These are phyloP conservation scores for Malus hybrid DNA, from an alignment of 331 rosid genomes.

Conservation along the genomic window DNA sequence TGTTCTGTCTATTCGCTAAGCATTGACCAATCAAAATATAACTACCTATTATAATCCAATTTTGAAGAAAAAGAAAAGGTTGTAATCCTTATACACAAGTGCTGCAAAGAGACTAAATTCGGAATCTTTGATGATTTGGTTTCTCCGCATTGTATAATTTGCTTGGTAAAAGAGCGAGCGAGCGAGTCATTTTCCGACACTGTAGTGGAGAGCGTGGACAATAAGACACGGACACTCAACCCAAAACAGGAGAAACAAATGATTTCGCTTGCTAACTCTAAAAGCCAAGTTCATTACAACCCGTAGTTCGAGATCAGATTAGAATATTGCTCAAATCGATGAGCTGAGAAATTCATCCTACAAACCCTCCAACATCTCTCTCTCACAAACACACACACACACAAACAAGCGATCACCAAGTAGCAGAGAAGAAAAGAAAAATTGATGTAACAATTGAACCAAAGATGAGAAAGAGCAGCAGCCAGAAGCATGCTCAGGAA, in stretches of 20 bases:
- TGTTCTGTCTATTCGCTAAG: background rate
- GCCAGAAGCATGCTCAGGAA: conserved; percentile 23
- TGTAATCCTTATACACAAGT: background rate
- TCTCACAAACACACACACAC: background rate
- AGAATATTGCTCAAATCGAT: too few species aligned
- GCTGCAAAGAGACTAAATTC: background rate
- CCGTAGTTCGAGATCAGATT: too few species aligned
- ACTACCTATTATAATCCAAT: background rate
- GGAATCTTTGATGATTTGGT: background rate
- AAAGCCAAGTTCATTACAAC: too few species aligned
- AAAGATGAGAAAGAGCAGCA: conserved; percentile 29
- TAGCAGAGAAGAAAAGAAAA: background rate
- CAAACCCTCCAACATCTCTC: background rate
- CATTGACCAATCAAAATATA: background rate
- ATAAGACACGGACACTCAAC: too few species aligned
- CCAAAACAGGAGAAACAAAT: background rate
- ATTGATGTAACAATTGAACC: conserved; percentile 11
- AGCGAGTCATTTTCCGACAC: too few species aligned
- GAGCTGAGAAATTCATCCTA: background rate
- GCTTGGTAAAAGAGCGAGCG: too few species aligned
- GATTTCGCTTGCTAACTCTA: background rate
- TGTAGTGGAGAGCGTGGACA: too few species aligned
- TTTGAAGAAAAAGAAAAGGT: background rate
- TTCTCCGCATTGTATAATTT: too few species aligned
- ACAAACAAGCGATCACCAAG: background rate